phyloP scores from a whole-genome alignment of 2,329 filamentous ascomycete genomes.

The Davidsoniella australis region DNA sequence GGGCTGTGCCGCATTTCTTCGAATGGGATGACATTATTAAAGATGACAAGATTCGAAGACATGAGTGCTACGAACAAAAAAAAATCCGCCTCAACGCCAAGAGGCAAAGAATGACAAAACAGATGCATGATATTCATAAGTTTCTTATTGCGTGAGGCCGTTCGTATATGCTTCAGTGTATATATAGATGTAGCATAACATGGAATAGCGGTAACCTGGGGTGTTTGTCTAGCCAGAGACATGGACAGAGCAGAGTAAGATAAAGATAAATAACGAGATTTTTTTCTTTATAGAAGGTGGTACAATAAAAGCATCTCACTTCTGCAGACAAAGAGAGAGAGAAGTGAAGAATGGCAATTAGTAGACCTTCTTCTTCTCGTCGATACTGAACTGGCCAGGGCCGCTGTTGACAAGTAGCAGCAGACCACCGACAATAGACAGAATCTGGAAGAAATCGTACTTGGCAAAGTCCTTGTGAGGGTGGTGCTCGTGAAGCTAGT shows the following conservation, averaged over 20 bases:
- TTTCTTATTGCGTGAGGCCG: background rate
- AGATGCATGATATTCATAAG: background rate
- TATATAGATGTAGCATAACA: background rate
- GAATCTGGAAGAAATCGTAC: constrained; percentile 99
- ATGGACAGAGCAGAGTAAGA: background rate
- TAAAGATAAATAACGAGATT: background rate
- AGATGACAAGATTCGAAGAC: background rate
- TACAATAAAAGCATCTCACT: background rate
- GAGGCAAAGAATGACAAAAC: background rate
- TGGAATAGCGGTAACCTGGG: too few species aligned
- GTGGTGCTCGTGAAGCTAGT: constrained; percentile 84
- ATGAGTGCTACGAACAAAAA: too few species aligned
- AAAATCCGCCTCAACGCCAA: too few species aligned
- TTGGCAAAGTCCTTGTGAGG: constrained; percentile 99
- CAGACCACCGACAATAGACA: constrained; percentile 94
- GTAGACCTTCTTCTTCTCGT: constrained; percentile 99
- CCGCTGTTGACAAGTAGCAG: constrained; percentile 97
- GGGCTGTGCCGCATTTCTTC: background rate
- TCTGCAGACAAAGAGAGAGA: background rate
- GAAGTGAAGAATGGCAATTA: constrained; percentile 24
- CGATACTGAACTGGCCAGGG: constrained; percentile 90
- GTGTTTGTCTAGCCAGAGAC: background rate
- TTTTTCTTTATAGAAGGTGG: background rate
- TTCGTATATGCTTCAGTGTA: constrained; percentile 1
- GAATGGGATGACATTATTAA: background rate